Conservation (phyloP, 805 yeast species). For the Candida stauntonica region DNA sequence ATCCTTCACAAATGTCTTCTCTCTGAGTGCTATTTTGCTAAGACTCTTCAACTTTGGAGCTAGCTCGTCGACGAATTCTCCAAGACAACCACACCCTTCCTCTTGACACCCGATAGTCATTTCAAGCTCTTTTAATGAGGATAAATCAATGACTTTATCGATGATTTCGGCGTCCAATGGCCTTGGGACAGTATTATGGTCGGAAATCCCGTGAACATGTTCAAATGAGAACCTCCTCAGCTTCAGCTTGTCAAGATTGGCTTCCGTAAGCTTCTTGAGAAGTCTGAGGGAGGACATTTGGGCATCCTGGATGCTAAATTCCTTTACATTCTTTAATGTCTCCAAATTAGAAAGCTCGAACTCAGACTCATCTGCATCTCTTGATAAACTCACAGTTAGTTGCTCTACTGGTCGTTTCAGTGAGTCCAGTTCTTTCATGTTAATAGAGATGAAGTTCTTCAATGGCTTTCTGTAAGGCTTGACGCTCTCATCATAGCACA, state of each 20-base stretch:
- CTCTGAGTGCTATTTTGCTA: conserved; percentile 28
- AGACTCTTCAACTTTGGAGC: conserved; percentile 30
- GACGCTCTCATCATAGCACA: conserved; percentile 15
- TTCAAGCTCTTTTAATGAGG: conserved; percentile 39
- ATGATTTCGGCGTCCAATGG: conserved; percentile 30
- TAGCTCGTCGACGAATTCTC: conserved; percentile 35
- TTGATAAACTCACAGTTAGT: conserved; percentile 12
- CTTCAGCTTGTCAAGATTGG: conserved; percentile 23
- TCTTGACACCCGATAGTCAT: conserved; percentile 52
- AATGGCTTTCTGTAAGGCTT: conserved; percentile 11
- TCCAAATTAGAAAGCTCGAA: conserved; percentile 4
- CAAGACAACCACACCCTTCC: conserved; percentile 41
- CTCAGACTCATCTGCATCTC: conserved; percentile 10
- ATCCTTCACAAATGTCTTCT: conserved; percentile 35
- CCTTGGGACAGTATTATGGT: conserved; percentile 33
- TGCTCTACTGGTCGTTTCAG: conserved; percentile 4
- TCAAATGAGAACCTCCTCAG: conserved; percentile 36
- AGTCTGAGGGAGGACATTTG: conserved; percentile 35
- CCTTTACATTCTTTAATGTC: conserved; percentile 14
- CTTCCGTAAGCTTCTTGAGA: conserved; percentile 28
- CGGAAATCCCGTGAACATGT: conserved; percentile 43
- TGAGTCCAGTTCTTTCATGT: conserved; percentile 9
- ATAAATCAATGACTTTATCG: conserved; percentile 28
- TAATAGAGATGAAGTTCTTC: conserved; percentile 10
- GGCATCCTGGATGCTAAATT: conserved; percentile 31